Evolutionary conservation across 139 green algal species (phyloP).

Genomic region (Chlorella sp.): DNA sequence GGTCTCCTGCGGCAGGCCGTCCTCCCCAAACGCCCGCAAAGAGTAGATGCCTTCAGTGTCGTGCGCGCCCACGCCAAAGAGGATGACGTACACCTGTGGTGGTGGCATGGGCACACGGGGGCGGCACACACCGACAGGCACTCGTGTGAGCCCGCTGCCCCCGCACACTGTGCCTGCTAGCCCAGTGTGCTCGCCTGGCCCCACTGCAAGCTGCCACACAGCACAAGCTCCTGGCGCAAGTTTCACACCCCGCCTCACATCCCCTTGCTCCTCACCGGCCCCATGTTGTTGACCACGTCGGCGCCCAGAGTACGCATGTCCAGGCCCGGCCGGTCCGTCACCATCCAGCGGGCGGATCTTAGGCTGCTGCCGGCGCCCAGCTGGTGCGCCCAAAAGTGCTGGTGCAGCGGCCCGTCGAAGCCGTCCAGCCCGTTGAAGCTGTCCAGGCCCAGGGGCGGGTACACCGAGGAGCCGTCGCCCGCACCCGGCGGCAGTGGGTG

Average conservation of each 20-base stretch:
- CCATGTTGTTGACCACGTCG: too few relatives aligned
- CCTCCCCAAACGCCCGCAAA: slow-evolving; percentile 39
- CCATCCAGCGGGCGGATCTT: not conserved
- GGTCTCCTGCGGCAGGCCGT: slow-evolving; percentile 68
- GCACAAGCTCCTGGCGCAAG: not conserved
- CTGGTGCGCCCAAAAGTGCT: too few relatives aligned
- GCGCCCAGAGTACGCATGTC: not conserved
- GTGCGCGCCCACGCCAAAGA: slow-evolving; percentile 66
- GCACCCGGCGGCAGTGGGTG: too few relatives aligned
- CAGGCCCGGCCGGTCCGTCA: not conserved
- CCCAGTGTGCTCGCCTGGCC: not conserved
- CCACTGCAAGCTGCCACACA: not conserved
- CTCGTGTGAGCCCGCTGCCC: not conserved
- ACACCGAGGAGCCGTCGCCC: too few relatives aligned
- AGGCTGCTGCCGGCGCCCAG: not conserved
- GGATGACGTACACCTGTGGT: slow-evolving; percentile 56
- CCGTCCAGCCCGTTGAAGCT: too few relatives aligned
- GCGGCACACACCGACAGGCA: not conserved
- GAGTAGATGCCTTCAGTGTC: slow-evolving; percentile 86
- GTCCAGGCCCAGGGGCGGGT: too few relatives aligned
- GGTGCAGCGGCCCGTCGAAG: too few relatives aligned
- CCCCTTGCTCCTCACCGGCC: too few relatives aligned
- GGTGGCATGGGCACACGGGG: not conserved
- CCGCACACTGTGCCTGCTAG: not conserved
- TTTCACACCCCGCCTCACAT: too few relatives aligned